Percentiles rank a stretch among this genome's conserved stretches.
phyloP scores from a whole-genome alignment of 1,284 basidiomycete genomes.

The Naganishia sp. region DNA sequence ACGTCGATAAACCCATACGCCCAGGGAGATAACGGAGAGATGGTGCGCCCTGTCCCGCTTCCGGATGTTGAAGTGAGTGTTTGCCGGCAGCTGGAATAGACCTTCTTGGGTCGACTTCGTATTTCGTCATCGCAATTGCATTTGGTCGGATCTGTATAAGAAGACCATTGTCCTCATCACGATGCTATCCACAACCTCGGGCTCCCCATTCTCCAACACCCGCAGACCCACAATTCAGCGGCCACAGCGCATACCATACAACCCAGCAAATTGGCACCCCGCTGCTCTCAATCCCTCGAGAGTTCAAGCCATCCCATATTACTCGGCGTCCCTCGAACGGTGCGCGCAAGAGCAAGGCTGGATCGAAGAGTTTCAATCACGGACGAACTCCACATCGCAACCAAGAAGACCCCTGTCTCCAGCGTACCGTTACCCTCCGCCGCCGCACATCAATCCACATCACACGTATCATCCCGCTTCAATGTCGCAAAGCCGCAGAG shows the following conservation, averaged over 20 bases:
- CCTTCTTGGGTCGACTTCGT: neutral
- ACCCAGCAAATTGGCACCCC: slow-evolving; percentile 10
- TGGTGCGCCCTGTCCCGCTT: slow-evolving; percentile 5
- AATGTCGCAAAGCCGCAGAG: neutral
- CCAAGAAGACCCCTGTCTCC: neutral
- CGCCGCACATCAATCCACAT: slow-evolving; percentile 7
- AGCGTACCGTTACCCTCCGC: slow-evolving; percentile 4
- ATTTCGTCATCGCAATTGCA: neutral
- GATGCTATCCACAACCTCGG: slow-evolving; percentile 1
- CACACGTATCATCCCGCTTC: slow-evolving; percentile 18
- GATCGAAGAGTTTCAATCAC: slow-evolving; percentile 13
- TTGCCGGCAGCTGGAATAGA: slow-evolving; percentile 4
- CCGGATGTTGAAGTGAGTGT: neutral
- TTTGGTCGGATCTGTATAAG: neutral
- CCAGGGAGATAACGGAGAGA: neutral
- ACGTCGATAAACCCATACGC: neutral
- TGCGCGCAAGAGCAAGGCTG: slow-evolving; percentile 13
- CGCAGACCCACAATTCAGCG: slow-evolving; percentile 16
- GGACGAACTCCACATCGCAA: neutral
- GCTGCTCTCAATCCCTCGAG: slow-evolving; percentile 2
- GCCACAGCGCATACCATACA: slow-evolving; percentile 4
- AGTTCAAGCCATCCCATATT: neutral
- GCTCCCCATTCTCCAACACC: slow-evolving; percentile 7
- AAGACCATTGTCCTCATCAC: neutral
- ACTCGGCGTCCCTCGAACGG: neutral